Evolutionary conservation across 2,329 filamentous ascomycete species (phyloP).

Genomic region (Stemphylium beticola): DNA sequence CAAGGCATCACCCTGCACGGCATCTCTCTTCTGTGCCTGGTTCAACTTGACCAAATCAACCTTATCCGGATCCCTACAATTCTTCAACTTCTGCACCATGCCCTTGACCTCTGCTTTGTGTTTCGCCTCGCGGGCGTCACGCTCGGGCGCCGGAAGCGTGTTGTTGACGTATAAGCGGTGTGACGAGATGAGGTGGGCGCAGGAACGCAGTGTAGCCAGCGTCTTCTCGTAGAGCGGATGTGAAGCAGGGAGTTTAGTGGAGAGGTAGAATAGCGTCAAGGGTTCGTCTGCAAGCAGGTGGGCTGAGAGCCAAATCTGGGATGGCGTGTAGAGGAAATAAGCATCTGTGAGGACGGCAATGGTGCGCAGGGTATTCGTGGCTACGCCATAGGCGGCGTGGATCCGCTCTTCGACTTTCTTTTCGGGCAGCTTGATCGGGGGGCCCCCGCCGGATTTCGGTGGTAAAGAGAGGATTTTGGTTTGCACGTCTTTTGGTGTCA

Average conservation of each 20-base stretch:
- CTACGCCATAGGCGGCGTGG: conserved; percentile 71
- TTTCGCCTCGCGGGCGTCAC: conserved; percentile 45
- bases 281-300: conserved; percentile 75
- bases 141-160: conserved; percentile 33
- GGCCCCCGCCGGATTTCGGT: conserved; percentile 15
- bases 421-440: conserved; percentile 19
- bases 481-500: conserved; percentile 33
- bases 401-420: conserved; percentile 54
- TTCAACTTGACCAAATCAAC: conserved; percentile 74
- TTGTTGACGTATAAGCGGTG: conserved; percentile 30
- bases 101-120: conserved; percentile 58
- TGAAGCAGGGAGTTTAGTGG: conserved; percentile 49
- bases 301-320: conserved; percentile 89
- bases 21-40: conserved; percentile 62
- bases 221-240: conserved; percentile 42
- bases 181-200: conserved; percentile 49
- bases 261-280: conserved; percentile 59
- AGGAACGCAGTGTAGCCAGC: conserved; percentile 47
- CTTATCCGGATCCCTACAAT: conserved; percentile 76
- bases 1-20: conserved; percentile 41
- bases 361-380: conserved; percentile 62
- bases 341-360: conserved; percentile 87
- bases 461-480: conserved; percentile 39
- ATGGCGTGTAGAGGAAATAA: conserved; percentile 96
- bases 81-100: conserved; percentile 71